Base-by-base conservation (phyloP, 192 early-diverging fungal species). In the Martensiomyces pterosporus region DNA sequence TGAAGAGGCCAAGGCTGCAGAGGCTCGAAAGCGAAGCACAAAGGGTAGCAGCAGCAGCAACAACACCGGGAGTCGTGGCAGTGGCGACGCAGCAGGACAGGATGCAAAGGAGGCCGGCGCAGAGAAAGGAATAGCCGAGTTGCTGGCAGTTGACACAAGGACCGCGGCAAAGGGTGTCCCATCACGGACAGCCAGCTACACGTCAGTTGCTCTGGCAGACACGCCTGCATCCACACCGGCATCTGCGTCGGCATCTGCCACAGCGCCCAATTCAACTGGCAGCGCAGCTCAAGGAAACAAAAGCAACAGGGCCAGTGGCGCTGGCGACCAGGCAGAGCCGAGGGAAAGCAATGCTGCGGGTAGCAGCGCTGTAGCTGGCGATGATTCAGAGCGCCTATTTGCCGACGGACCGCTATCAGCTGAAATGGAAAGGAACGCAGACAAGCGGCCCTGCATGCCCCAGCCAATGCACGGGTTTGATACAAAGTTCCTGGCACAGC, bases 401-500 rank as follows among this genome's bases (percentile, higher is more conserved):
- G 12, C 40, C 14, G 55, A 49, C 29, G 34, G 38, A 2, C 16
- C 7, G 7, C 15, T 43, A 16, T 7, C 18, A 7, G 48, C n/a
- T 2, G 35, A 12, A 23, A 19, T 35, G 7, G 35, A 34, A 24
- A 19, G 45, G 4, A 26, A 13, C 9, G 42, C 37, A 8, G 18
- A 38, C 9, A 44, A 49, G 12, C 17, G 23, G 8, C 37, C 52
- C 12, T 62, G 48, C 18, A 48, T 63, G 49, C 37, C 16, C n/a
- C 49, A 82, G 15, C 38, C 37, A 13, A 65, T 88, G 24, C 69
- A 81, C 42, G 85, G 89, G 39, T 86, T 89, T 47, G 83, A 93
- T 9, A 73, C 81, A 14, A 77, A 80, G 21, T 78, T 89, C 41
- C 79, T 93, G 22, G 88, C 90, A 8, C 84, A 92, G 49, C 49